Base-by-base conservation (phyloP, 768 basidiomycete genomes). In the Tylopilus subfusipes region DNA sequence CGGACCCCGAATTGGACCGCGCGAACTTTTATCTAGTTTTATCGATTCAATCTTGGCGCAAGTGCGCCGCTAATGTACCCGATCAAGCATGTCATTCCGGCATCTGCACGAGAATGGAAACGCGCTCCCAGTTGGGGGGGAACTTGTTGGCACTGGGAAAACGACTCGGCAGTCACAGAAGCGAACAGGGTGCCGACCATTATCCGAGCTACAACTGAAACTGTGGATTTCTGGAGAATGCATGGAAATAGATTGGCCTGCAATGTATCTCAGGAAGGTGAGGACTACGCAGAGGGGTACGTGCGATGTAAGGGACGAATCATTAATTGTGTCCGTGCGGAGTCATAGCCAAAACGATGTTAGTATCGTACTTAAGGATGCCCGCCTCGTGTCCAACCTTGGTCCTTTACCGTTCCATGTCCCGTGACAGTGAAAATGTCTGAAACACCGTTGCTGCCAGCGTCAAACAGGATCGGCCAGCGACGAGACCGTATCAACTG, bases 151-250 rank as follows among this genome's bases (percentile, higher is more conserved):
- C n/a, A n/a, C n/a, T n/a, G n/a, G n/a, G n/a, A n/a, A n/a, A n/a
- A n/a, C n/a, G n/a, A n/a, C n/a, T n/a, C n/a, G n/a, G n/a, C n/a
- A n/a, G n/a, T n/a, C n/a, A n/a, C n/a, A n/a, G n/a, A n/a, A n/a
- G n/a, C n/a, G n/a, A n/a, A n/a, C n/a, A n/a, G n/a, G 84, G 79
- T 68, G 67, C 25, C 70, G 72, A 3, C 65, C 71, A 0, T 22
- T 80, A 7, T 58, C 61, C 0, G 56, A 68, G 8, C 73, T 98
- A 9, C 74, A 81, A 22, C 74, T 81, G 0, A 75, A 76, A 29
- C 70, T 90, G 5, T 98, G 95, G 95, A 79, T 83, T 0, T 94
- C 86, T 63, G 82, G 80, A 88, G 29, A 88, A 83, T 58, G 85
- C 89, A 2, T 82, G 82, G 78, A 86, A 86, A 54, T 95, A 93